Base-by-base conservation (phyloP, 2,329 filamentous ascomycete genomes). In the Aaosphaeria pasadenensis region DNA sequence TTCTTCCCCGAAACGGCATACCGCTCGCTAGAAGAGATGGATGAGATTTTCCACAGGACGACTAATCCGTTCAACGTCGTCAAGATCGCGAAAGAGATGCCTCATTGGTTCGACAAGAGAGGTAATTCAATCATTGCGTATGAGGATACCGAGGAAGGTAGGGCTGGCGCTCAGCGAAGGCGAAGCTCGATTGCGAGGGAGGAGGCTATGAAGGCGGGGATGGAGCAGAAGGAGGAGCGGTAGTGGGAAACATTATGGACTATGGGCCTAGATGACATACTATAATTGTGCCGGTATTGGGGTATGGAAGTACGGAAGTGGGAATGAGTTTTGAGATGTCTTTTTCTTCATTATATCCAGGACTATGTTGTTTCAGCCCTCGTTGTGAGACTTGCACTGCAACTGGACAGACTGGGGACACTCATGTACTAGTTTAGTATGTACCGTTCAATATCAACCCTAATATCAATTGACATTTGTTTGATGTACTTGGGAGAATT, bases 11-110 rank as follows among this genome's bases (percentile, higher is more conserved):
- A 84, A 58, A 84, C 81, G 3, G 80, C 79, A 7, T 77, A 76
- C 47, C 75, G 57, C 38, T 69, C 66, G 4, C 55, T 67, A 4
- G 64, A 69, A 41, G 64, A 67, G 43, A 67, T 67, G 62, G 85
- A 89, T 59, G 76, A 81, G 48, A 84, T 88, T 55, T 86, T 87
- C 73, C 74, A 74, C 62, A 80, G 81, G 52, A 77, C 77, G 1
- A 70, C 64, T 29, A 76, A 70, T 24, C 63, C 77, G 44, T 78
- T 81, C 52, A 62, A 73, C 13, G 72, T 79, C 4, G 77, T 81
- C 28, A 66, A 70, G 45, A 69, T 79, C 30, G 80, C 81, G 3
- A 62, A 71, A 6, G 65, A 78, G 1, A 70, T 78, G 57, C 80
- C 81, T 7, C 74, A 77, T 53, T 75, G 81, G 48, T 84, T 81